Base-by-base conservation (phyloP, 345 rosid species). In the Eutrema heterophyllum region DNA sequence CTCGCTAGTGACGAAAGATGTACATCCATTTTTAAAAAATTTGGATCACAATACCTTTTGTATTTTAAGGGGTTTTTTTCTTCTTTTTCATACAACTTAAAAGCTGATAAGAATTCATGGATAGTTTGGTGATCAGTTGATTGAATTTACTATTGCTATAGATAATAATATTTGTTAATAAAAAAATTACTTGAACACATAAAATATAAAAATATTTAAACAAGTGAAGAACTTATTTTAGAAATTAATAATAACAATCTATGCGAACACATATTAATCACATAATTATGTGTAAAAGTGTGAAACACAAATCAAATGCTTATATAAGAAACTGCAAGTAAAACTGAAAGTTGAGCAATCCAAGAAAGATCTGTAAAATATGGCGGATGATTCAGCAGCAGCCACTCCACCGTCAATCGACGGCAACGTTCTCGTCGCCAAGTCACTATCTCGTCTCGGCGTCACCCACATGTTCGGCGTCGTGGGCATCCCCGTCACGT, bases 401-500 rank as follows among this genome's bases (percentile, higher is more conserved):
- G 16, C 74, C 56, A 53, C 57, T 9, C 33, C 67, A 55, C 50
- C 64, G 38, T 64, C 76, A 26, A 50, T 92, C 41, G 97, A 95
- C 63, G 99, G 99, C 64, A 90, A 88, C 76, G 27, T 64, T 44
- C 70, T 92, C 72, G 91, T 85, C 11, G 93, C 97, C 1, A 86
- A 82, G 68, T 81, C 92, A 48, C 82, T 95, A 3, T 78, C 84
- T 32, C 83, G 83, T 16, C 88, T 86, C 78, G 99, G 99, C 49
- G 88, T 85, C 18, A 84, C 90, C 45, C 91, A 89, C 77, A 95
- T 95, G 93, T 95, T 95, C 75, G 99, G 99, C 33, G 94, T 95
- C 61, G 97, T 95, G 1, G 99, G 99, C 5, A 92, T 95, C 64
- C 99, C 99, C 18, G 99, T 95, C 5, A 95, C 99, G 3, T 83